Evolutionary conservation across 768 basidiomycete genomes (phyloP), one percentile per base, ranked within the genome.

Genomic region (Mycena maculata): DNA sequence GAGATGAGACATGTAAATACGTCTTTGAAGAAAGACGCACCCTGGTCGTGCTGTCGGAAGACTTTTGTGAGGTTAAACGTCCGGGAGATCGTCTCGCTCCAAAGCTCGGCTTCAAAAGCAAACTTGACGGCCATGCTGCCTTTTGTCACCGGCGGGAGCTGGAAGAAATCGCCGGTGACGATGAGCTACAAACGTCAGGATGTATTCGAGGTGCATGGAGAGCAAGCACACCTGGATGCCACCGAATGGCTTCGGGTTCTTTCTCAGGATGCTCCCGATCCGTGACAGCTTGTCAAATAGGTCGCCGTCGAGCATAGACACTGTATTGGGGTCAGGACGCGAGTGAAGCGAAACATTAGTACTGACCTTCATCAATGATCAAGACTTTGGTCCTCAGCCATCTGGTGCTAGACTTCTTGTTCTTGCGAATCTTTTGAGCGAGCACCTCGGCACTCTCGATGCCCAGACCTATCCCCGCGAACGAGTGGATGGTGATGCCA

Each of bases 161-260:
- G 97, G 82, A 99, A 98, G 81, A 99, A 99, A 76, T 99, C 98
- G 10, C 98, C 98, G 2, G 96, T 97, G 25, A 98, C 90, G 65
- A 99, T 84, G 42, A 98, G 80, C 93, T 95, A 74, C 9, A 57
- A 39, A 48, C 27, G 47, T 27, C 52, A 23, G 23, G 45, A 45
- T 27, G 6, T 12, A 42, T 31, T 15, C 31, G 41, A 22, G 27
- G 67, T 13, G 38, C 0, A 25, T 45, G 30, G n/a, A 1, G 33
- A 20, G 16, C 3, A 16, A 18, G 59, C 76, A 12, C 38, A 92
- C 92, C 84, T 99, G 97, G 28, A 99, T 96, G 2, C 95, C 98
- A 39, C 98, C 98, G 66, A 98, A 99, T 0, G 98, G 94, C 38
- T 83, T 80, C 0, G 73, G n/a, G 2, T 83, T 87, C 68, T 88